phyloP scores from a whole-genome alignment of 1,284 basidiomycete genomes.

The Leccinum ponderosum region DNA sequence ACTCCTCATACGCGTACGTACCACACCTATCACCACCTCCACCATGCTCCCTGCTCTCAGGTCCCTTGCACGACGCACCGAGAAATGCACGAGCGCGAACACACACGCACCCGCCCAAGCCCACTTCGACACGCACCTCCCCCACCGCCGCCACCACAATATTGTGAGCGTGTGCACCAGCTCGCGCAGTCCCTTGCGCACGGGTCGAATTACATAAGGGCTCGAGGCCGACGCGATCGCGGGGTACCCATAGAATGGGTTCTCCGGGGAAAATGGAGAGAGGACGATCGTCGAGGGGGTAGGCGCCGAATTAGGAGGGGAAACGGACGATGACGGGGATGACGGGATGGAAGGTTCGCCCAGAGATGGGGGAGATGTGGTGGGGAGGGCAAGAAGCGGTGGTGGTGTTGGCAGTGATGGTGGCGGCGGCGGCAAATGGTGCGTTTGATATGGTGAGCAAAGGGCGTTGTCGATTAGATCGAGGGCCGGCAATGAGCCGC shows the following conservation, averaged over 20 bases:
- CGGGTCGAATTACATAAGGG: slow-evolving; percentile 41
- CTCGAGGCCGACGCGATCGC: slow-evolving; percentile 39
- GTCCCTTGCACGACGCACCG: neutral
- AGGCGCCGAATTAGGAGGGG: neutral
- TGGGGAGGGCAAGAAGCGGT: neutral
- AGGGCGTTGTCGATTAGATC: slow-evolving; percentile 50
- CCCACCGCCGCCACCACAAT: slow-evolving; percentile 70
- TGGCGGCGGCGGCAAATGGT: slow-evolving; percentile 10
- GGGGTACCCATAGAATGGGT: slow-evolving; percentile 88
- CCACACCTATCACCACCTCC: neutral
- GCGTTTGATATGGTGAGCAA: slow-evolving; percentile 12
- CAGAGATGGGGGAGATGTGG: neutral
- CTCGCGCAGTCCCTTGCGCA: slow-evolving; percentile 68
- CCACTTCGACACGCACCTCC: slow-evolving; percentile 39
- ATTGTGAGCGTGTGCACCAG: slow-evolving; percentile 62
- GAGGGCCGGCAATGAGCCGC: slow-evolving; percentile 52
- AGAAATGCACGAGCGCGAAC: slow-evolving; percentile 2
- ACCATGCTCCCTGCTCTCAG: neutral
- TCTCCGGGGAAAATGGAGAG: slow-evolving; percentile 54
- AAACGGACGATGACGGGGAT: neutral
- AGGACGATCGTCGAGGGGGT: slow-evolving; percentile 38
- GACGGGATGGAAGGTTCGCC: neutral
- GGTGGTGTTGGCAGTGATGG: neutral
- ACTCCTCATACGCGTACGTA: neutral
- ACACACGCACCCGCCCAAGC: slow-evolving; percentile 25